Evolutionary conservation across 2,329 filamentous ascomycete species (phyloP).

Genomic region (Geosmithia morbida): DNA sequence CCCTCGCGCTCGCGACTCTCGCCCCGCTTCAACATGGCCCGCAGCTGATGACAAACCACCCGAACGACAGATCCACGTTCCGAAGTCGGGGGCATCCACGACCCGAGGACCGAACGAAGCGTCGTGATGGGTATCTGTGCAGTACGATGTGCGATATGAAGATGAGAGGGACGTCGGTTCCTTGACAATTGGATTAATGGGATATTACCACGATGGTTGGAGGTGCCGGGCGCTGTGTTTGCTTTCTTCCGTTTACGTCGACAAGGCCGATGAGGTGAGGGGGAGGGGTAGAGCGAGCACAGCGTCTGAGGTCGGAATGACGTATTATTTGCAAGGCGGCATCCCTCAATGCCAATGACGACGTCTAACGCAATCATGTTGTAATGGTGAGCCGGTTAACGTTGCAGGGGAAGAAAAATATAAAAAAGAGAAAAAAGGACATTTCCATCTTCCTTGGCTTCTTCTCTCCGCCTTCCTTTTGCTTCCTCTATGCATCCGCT

Average conservation of each 20-base stretch:
- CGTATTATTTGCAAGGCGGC: not conserved
- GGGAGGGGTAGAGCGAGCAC: not conserved
- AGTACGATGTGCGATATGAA: not conserved
- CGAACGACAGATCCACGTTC: not conserved
- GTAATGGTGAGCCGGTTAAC: no score
- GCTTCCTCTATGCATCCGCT: not conserved
- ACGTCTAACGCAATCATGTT: not conserved
- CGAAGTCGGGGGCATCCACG: not conserved
- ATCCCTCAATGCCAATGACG: not conserved
- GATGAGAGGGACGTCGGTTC: not conserved
- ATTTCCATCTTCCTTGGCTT: not conserved
- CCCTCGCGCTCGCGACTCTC: not conserved
- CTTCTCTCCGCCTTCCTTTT: not conserved
- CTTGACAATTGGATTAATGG: no score
- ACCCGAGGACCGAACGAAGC: not conserved
- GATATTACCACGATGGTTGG: no score
- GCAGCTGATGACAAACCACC: not conserved
- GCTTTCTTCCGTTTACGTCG: no score
- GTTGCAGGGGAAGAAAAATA: no score
- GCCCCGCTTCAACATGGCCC: slow-evolving; percentile 2
- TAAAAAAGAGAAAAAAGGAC: no score
- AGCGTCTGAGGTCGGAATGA: not conserved
- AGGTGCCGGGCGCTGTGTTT: not conserved
- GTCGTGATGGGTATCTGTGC: no score
- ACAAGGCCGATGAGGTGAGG: not conserved